Conservation (phyloP, 331 rosid genomes). For the Saraca asoca region DNA sequence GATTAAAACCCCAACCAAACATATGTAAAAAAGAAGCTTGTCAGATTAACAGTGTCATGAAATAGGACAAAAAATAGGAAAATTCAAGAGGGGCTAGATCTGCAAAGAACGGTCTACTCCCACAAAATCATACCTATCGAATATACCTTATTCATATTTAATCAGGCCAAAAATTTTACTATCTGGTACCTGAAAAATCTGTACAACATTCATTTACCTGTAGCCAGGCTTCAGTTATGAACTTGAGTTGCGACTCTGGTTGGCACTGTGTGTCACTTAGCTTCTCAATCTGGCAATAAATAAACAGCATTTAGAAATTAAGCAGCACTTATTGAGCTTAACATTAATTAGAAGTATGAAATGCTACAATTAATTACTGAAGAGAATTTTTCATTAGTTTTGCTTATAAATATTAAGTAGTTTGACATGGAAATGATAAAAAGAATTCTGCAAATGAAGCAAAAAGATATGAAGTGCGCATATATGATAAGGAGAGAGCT, state of each 20-base stretch:
- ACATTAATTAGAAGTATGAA: constrained; percentile 10
- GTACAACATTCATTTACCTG: constrained; percentile 48
- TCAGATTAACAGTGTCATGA: constrained; percentile 13
- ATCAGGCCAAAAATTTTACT: constrained; percentile 15
- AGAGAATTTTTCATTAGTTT: background rate
- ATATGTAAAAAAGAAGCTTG: constrained; percentile 4
- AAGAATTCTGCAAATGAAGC: background rate
- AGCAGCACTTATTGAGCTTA: background rate
- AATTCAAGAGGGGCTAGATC: background rate
- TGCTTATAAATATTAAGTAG: background rate
- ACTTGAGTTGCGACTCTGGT: constrained; percentile 61
- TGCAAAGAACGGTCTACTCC: constrained; percentile 11
- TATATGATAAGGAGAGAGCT: background rate
- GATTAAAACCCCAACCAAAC: constrained; percentile 10
- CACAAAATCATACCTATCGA: background rate
- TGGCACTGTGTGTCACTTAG: constrained; percentile 59
- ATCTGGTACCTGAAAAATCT: constrained; percentile 3
- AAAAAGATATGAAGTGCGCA: background rate
- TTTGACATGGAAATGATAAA: background rate
- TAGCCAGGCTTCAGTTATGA: constrained; percentile 73
- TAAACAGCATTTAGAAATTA: constrained; percentile 16
- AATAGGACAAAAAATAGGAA: constrained; percentile 11
- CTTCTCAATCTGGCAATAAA: constrained; percentile 56
- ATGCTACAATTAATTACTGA: background rate
- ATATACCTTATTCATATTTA: background rate